A percentile compares a stretch with the other conserved stretches of the same genome.
Conservation (phyloP, 768 basidiomycete genomes). For the Tricholoma matsutake region DNA sequence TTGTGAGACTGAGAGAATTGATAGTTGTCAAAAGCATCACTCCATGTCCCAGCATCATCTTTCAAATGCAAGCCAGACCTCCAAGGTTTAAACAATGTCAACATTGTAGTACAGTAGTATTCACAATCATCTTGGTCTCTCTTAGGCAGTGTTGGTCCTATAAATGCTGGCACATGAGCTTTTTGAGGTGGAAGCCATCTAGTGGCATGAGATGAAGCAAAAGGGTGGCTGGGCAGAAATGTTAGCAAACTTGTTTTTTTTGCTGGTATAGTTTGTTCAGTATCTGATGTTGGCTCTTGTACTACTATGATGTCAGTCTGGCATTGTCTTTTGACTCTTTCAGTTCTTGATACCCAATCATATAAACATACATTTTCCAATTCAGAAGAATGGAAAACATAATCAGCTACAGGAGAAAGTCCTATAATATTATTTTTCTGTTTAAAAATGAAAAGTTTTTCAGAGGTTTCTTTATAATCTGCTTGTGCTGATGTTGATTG, state of each 20-base stretch:
- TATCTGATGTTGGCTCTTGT: background rate
- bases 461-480: conserved; percentile 2
- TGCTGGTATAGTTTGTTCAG: background rate
- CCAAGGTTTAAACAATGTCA: conserved; percentile 13
- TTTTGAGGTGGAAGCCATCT: background rate
- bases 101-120: conserved; percentile 23
- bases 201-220: conserved; percentile 17
- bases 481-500: background rate
- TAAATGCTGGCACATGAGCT: conserved; percentile 21
- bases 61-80: conserved; percentile 18
- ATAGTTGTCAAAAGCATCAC: conserved; percentile 5
- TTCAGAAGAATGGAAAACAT: conserved; percentile 11
- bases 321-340: background rate
- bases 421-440: conserved; percentile 15
- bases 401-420: conserved; percentile 19
- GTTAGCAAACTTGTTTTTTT: background rate
- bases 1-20: conserved; percentile 9
- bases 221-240: conserved; percentile 22
- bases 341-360: conserved; percentile 15
- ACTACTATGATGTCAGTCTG: background rate
- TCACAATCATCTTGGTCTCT: conserved; percentile 28
- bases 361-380: conserved; percentile 15
- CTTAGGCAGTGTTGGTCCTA: conserved; percentile 22
- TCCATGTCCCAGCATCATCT: conserved; percentile 11
- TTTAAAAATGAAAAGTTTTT: conserved; percentile 21